Evolutionary conservation across 768 basidiomycete genomes (phyloP), one percentile per base, ranked within the genome.

Genomic region (Udeniomyces megalosporus): DNA sequence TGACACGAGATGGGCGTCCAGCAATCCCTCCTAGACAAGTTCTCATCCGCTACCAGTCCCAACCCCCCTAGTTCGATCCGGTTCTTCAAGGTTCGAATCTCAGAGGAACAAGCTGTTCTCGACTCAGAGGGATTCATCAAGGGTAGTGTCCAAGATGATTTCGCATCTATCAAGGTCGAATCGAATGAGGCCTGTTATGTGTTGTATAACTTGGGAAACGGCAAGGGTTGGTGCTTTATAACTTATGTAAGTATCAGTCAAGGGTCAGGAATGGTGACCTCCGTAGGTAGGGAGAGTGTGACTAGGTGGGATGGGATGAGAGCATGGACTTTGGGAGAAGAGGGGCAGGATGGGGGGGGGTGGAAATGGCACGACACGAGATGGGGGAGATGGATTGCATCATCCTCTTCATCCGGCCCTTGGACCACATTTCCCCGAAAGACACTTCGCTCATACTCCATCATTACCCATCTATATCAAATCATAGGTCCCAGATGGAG

Each of bases 1-100:
- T n/a, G n/a, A n/a, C n/a, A n/a, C n/a, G n/a, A n/a, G n/a, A 64
- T 64, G 62, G 62, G 62, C 10, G 49, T 64, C 32, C 49, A 48
- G 11, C 62, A 64, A 35, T 64, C 62, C 5, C 56, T 64, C 47
- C 55, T 64, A 32, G 38, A 45, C 15, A 49, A 54, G 2, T 64
- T 58, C 32, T 44, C 56, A 26, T 31, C 62, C 15, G 57, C 47
- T 45, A 35, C 29, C 17, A 22, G 22, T 20, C 29, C 35, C 10
- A 48, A 31, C n/a, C 35, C 58, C 3, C n/a, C n/a, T n/a, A n/a
- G n/a, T n/a, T 26, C 61, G 29, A 52, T 51, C 15, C 47, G 62
- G 20, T 58, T 64, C 48, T 49, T 64, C 57, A 58, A 58, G 34
- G 38, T 64, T 10, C 24, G 38, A 1, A 64, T 64, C 57, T 34